Conservation (phyloP, 768 basidiomycete genomes). For the Rubroboletus satanas region DNA sequence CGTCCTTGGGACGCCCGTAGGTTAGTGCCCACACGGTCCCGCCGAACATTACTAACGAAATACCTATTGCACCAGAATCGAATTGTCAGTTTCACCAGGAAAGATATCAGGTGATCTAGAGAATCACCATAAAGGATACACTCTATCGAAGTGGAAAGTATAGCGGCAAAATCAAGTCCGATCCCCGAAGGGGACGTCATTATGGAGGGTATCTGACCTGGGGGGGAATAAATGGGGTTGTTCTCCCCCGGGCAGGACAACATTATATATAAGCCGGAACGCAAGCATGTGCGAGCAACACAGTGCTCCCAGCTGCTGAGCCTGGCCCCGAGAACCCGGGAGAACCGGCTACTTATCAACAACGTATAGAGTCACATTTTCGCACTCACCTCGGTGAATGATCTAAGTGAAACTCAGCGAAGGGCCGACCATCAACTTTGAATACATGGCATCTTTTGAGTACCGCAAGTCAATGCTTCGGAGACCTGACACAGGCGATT, state of each 20-base stretch:
- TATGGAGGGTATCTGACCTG: background rate
- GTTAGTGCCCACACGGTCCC: constrained; percentile 26
- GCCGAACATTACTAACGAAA: constrained; percentile 20
- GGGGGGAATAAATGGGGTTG: background rate
- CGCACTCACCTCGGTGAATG: background rate
- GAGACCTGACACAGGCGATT: constrained; percentile 4
- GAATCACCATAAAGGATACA: constrained; percentile 22
- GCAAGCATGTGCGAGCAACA: background rate
- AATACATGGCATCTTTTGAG: background rate
- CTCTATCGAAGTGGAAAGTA: constrained; percentile 19
- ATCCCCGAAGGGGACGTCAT: constrained; percentile 5
- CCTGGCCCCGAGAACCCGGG: background rate
- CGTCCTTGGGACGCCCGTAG: constrained; percentile 9
- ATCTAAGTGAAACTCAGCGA: background rate
- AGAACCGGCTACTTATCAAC: background rate
- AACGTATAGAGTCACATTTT: background rate
- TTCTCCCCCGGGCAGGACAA: background rate
- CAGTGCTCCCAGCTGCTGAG: background rate
- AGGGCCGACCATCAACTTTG: background rate
- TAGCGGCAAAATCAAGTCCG: constrained; percentile 8
- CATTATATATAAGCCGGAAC: background rate
- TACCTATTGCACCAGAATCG: constrained; percentile 4
- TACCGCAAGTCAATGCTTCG: background rate
- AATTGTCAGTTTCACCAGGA: background rate
- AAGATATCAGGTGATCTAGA: background rate